Conservation (phyloP, 2,329 filamentous ascomycete genomes). For the Fusarium sp. region DNA sequence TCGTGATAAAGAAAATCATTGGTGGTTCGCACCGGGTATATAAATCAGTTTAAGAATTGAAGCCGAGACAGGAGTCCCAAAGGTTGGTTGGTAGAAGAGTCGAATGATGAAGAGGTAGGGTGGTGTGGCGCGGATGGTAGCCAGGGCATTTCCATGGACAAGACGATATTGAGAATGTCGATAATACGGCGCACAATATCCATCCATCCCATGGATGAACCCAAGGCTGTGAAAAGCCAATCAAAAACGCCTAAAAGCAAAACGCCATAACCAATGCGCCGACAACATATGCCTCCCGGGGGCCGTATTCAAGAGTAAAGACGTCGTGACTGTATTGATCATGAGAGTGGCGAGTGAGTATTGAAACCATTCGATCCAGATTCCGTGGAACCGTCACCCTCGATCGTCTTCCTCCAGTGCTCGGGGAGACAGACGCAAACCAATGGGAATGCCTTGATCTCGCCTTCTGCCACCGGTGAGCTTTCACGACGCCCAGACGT, state of each 20-base stretch:
- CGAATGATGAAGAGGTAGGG: constrained; percentile 12
- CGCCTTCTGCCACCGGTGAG: constrained; percentile 74
- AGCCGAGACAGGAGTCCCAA: constrained; percentile 23
- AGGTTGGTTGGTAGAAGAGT: constrained; percentile 23
- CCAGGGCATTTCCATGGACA: constrained; percentile 3
- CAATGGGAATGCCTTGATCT: constrained; percentile 97
- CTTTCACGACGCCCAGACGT: constrained; percentile 71
- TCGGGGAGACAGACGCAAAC: constrained; percentile 96
- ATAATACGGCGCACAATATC: constrained; percentile 20
- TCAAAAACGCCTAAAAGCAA: constrained; percentile 36
- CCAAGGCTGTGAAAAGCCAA: constrained; percentile 25
- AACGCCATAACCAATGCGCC: constrained; percentile 54
- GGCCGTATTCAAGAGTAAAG: constrained; percentile 42
- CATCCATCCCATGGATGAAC: constrained; percentile 2
- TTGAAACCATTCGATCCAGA: constrained; percentile 60
- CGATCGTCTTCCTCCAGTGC: constrained; percentile 97
- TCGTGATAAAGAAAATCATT: constrained; percentile 27
- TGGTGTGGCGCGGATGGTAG: constrained; percentile 1
- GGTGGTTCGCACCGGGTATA: constrained; percentile 42
- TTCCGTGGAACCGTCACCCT: constrained; percentile 82
- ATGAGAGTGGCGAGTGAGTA: constrained; percentile 41
- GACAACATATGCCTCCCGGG: constrained; percentile 30
- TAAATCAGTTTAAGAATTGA: constrained; percentile 41
- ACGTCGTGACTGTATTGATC: constrained; percentile 38
- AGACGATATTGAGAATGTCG: constrained; percentile 6